Evolutionary conservation across 441 rosid genomes (phyloP).

Genomic region (Biscutella laevigata): DNA sequence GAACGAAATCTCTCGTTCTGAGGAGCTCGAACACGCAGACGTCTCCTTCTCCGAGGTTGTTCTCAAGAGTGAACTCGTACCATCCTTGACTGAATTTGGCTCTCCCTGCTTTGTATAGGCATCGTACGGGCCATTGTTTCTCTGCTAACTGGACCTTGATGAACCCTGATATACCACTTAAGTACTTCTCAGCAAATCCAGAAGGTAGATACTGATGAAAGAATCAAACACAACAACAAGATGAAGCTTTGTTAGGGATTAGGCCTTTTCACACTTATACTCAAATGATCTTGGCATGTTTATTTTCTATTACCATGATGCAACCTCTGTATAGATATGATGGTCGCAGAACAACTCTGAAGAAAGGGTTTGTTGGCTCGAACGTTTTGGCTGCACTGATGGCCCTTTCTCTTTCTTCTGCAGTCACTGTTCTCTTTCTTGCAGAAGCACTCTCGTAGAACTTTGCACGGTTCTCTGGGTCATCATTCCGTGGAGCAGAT

Average conservation of each 20-base stretch:
- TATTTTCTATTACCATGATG: conserved; percentile 78
- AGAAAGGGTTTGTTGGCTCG: conserved; percentile 88
- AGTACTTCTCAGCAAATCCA: conserved; percentile 84
- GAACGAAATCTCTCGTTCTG: conserved; percentile 59
- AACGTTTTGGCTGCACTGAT: conserved; percentile 83
- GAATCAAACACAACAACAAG: conserved; percentile 8
- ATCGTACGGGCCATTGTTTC: conserved; percentile 87
- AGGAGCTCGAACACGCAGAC: conserved; percentile 85
- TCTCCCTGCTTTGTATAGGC: conserved; percentile 78
- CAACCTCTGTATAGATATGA: conserved; percentile 94
- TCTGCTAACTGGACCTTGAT: conserved; percentile 76
- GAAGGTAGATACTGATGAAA: conserved; percentile 79
- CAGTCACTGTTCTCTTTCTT: conserved; percentile 83
- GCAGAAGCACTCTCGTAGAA: conserved; percentile 95
- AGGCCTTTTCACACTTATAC: no score
- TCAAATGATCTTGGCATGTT: no score
- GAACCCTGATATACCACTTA: conserved; percentile 81
- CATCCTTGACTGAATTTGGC: conserved; percentile 95
- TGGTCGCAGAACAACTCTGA: conserved; percentile 92
- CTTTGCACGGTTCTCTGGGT: conserved; percentile 57
- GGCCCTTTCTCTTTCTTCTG: conserved; percentile 91
- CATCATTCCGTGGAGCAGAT: conserved; percentile 39
- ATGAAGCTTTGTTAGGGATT: not conserved
- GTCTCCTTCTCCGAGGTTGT: conserved; percentile 91
- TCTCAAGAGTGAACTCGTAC: conserved; percentile 84